Conservation (phyloP, 495 filamentous ascomycete genomes). For the Parmelia sp. region DNA sequence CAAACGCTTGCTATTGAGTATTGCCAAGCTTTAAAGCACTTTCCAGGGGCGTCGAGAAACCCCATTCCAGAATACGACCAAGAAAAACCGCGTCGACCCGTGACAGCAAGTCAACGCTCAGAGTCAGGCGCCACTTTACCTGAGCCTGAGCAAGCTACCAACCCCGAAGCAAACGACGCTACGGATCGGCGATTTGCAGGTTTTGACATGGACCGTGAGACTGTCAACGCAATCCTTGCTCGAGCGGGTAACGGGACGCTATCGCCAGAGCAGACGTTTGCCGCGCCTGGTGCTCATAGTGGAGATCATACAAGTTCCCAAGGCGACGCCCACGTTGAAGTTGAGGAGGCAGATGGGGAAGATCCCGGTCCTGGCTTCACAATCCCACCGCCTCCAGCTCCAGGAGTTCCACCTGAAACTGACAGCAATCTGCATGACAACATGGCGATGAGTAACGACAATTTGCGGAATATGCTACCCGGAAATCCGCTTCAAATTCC, state of each 20-base stretch:
- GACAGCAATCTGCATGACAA: constrained; percentile 26
- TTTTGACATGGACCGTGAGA: constrained; percentile 7
- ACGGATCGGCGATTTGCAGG: background rate
- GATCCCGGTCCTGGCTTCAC: constrained; percentile 15
- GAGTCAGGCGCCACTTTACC: constrained; percentile 19
- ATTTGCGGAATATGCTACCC: constrained; percentile 22
- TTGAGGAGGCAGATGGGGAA: constrained; percentile 28
- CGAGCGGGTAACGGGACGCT: background rate
- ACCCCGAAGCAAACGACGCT: background rate
- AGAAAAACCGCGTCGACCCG: constrained; percentile 29
- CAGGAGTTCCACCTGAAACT: constrained; percentile 25
- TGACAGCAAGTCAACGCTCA: constrained; percentile 15
- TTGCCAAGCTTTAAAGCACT: constrained; percentile 49
- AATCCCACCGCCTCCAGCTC: constrained; percentile 30
- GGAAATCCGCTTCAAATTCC: background rate
- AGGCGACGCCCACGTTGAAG: constrained; percentile 28
- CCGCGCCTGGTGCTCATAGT: background rate
- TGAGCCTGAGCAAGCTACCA: background rate
- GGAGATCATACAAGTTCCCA: constrained; percentile 9
- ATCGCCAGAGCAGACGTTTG: background rate
- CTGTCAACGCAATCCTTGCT: constrained; percentile 11
- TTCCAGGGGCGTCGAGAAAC: constrained; percentile 42
- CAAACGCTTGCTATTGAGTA: constrained; percentile 60
- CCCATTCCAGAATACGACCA: constrained; percentile 55
- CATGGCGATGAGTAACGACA: constrained; percentile 41